A percentile compares a stretch with the other conserved stretches of the same genome.
Evolutionary conservation across 2,329 filamentous ascomycete species (phyloP).

Genomic region (Colletotrichum abscissum): DNA sequence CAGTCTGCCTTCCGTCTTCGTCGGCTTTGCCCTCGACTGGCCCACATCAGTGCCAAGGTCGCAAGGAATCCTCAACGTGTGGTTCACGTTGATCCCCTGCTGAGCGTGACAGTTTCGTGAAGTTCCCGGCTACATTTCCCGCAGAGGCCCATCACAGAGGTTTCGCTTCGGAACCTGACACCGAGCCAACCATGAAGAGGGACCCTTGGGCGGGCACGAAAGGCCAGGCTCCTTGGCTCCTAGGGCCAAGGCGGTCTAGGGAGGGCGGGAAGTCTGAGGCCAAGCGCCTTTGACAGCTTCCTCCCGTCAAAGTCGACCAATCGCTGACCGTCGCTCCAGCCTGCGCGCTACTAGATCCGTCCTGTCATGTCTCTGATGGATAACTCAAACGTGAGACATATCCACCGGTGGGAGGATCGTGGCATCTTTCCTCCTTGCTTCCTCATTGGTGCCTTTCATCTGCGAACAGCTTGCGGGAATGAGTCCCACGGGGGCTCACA

Average conservation of each 20-base stretch:
- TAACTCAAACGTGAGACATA: conserved; percentile 26
- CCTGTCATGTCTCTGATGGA: conserved; percentile 8
- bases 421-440: conserved; percentile 15
- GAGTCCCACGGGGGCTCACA: not conserved
- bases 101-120: not conserved
- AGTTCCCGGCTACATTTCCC: conserved; percentile 9
- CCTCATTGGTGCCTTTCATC: conserved; percentile 19
- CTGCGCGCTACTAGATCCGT: conserved; percentile 16
- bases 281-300: conserved; percentile 24
- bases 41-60: conserved; percentile 1
- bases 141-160: not conserved
- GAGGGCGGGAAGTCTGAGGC: conserved; percentile 29
- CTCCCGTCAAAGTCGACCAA: not conserved
- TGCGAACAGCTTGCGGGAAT: conserved; percentile 29
- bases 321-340: not conserved
- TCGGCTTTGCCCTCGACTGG: not conserved
- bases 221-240: conserved; percentile 15
- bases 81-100: conserved; percentile 3
- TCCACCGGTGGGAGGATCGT: not conserved
- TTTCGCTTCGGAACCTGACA: not conserved
- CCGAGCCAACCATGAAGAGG: conserved; percentile 1
- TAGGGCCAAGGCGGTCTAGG: conserved; percentile 12
- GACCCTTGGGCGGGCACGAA: not conserved
- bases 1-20: conserved; percentile 15
- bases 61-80: conserved; percentile 10